Conservation (phyloP, 768 basidiomycete species). For the Dioszegia hungarica region DNA sequence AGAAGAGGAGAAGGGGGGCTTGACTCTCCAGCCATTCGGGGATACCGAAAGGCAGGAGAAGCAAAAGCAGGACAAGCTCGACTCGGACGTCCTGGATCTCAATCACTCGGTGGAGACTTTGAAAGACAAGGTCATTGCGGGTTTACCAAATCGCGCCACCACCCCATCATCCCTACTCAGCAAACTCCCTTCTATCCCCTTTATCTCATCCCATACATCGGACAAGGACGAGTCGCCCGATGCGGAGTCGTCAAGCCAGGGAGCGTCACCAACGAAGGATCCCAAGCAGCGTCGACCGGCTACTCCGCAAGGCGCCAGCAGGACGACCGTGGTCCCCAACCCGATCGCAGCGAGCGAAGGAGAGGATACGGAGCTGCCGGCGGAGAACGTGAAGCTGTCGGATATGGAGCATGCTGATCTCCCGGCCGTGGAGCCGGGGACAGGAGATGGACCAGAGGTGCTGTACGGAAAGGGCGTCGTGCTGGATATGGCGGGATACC, state of each 20-base stretch:
- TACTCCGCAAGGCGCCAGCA: not conserved
- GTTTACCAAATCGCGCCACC: not conserved
- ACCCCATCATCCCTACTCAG: not conserved
- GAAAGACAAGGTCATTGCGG: not conserved
- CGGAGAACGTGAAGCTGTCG: constrained; percentile 15
- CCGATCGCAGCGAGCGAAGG: constrained; percentile 19
- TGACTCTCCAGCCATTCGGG: constrained; percentile 45
- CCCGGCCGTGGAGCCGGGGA: constrained; percentile 51
- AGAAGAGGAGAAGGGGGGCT: not conserved
- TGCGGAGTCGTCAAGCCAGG: not conserved
- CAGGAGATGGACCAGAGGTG: constrained; percentile 57
- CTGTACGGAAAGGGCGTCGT: constrained; percentile 69
- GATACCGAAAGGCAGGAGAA: constrained; percentile 24
- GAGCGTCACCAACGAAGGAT: not conserved
- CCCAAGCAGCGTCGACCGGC: not conserved
- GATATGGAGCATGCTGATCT: constrained; percentile 49
- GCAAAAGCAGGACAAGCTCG: constrained; percentile 9
- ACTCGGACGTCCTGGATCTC: constrained; percentile 77
- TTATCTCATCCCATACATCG: not conserved
- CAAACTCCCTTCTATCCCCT: not conserved
- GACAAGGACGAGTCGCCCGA: not conserved
- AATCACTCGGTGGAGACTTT: constrained; percentile 52
- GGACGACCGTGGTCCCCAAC: constrained; percentile 9
- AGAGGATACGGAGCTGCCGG: constrained; percentile 22
- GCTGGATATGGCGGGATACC: constrained; percentile 76